phyloP scores from a whole-genome alignment of 257 asterid genomes.

The Nyctanthes arbortristis region DNA sequence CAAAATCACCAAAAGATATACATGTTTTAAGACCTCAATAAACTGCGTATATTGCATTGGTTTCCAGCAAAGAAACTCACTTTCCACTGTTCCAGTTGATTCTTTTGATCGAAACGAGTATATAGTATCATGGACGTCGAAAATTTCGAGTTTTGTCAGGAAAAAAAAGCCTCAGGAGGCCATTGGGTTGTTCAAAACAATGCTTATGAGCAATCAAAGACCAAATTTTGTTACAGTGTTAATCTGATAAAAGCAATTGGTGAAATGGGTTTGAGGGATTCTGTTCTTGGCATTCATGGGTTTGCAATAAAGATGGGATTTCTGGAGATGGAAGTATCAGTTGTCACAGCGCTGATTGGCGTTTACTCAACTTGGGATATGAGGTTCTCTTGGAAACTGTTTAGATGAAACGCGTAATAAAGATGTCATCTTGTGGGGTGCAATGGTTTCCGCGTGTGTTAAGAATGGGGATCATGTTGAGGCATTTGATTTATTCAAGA shows the following conservation, averaged over 20 bases:
- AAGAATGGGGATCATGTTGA: conserved; percentile 44
- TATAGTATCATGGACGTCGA: conserved; percentile 54
- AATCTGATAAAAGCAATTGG: conserved; percentile 44
- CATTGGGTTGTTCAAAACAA: conserved; percentile 55
- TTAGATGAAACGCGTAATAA: conserved; percentile 34
- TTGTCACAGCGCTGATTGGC: conserved; percentile 71
- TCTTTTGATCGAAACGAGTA: conserved; percentile 40
- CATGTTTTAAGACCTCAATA: conserved; percentile 22
- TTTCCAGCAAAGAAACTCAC: conserved; percentile 17
- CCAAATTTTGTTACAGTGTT: conserved; percentile 66
- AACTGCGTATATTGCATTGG: conserved; percentile 26
- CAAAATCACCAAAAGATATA: conserved; percentile 44
- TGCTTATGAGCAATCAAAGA: conserved; percentile 45
- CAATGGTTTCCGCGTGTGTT: conserved; percentile 65
- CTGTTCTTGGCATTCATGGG: conserved; percentile 54
- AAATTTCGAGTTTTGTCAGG: conserved; percentile 52
- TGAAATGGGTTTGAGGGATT: conserved; percentile 31
- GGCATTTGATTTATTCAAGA: conserved; percentile 51
- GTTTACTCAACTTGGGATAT: conserved; percentile 63
- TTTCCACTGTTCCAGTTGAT: conserved; percentile 34
- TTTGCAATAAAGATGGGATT: conserved; percentile 53
- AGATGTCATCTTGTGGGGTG: conserved; percentile 72
- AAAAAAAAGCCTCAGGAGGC: conserved; percentile 59
- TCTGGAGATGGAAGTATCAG: conserved; percentile 42
- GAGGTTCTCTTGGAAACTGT: conserved; percentile 43